Evolutionary conservation across 805 yeast genomes (phyloP).

Genomic region (Candida sphagnicola): DNA sequence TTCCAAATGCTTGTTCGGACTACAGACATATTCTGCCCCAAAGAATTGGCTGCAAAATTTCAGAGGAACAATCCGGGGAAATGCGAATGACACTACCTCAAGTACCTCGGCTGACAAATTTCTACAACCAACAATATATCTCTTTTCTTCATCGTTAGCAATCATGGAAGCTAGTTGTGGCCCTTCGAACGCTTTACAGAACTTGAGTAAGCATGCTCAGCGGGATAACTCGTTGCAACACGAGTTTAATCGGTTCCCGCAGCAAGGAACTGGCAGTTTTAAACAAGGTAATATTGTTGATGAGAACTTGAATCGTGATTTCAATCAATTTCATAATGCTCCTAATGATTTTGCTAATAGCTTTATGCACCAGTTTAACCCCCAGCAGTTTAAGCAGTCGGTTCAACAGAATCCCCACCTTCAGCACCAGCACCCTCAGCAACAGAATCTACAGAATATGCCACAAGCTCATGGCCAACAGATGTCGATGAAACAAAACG

Average conservation of each 20-base stretch:
- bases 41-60: too few species aligned
- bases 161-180: constrained; percentile 42
- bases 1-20: too few species aligned
- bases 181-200: constrained; percentile 41
- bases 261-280: constrained; percentile 10
- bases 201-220: constrained; percentile 37
- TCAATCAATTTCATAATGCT: constrained; percentile 27
- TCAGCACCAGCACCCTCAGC: constrained; percentile 6
- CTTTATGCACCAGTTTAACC: constrained; percentile 10
- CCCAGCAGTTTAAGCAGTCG: constrained; percentile 6
- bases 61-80: constrained; percentile 1
- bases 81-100: background rate
- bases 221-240: constrained; percentile 38
- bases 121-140: background rate
- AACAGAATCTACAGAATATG: constrained; percentile 8
- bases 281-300: constrained; percentile 23
- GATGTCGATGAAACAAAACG: constrained; percentile 2
- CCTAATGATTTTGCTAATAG: constrained; percentile 14
- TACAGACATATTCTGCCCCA: too few species aligned
- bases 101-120: background rate
- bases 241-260: constrained; percentile 17
- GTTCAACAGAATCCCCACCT: constrained; percentile 4
- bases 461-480: constrained; percentile 8
- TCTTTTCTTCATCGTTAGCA: background rate
- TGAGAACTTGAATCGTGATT: constrained; percentile 33